Evolutionary conservation across 2,329 filamentous ascomycete species (phyloP).

Genomic region (Ophiobolus disseminans): DNA sequence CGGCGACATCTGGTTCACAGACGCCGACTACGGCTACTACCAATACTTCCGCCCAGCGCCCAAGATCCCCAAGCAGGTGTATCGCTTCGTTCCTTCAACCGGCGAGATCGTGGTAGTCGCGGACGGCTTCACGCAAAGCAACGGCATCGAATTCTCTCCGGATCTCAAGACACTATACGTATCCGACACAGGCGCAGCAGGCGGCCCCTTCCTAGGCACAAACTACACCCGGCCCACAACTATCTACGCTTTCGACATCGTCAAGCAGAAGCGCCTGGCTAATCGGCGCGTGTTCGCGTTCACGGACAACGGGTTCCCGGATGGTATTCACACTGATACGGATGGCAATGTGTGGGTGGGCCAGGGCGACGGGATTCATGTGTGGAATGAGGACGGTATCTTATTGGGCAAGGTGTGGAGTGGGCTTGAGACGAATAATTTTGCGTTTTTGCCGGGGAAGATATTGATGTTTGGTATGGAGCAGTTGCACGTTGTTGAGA

Average conservation of each 20-base stretch:
- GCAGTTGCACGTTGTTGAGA: conserved; percentile 47
- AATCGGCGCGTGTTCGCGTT: conserved; percentile 62
- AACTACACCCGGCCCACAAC: conserved; percentile 51
- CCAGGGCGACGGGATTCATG: conserved; percentile 62
- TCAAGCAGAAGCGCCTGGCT: conserved; percentile 44
- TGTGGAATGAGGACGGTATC: conserved; percentile 59
- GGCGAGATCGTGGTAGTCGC: conserved; percentile 53
- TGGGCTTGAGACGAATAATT: conserved; percentile 49
- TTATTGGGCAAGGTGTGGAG: conserved; percentile 66
- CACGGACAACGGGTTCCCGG: conserved; percentile 61
- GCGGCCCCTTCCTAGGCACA: conserved; percentile 17
- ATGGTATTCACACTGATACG: conserved; percentile 64
- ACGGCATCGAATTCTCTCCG: conserved; percentile 56
- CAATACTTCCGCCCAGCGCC: conserved; percentile 42
- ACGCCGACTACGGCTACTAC: conserved; percentile 48
- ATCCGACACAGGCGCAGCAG: conserved; percentile 56
- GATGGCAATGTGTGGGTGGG: conserved; percentile 64
- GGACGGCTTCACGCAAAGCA: conserved; percentile 52
- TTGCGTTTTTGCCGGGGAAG: conserved; percentile 45
- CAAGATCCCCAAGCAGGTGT: conserved; percentile 46
- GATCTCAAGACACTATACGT: conserved; percentile 56
- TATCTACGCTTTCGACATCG: conserved; percentile 54
- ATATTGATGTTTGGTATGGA: conserved; percentile 46
- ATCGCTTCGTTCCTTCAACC: conserved; percentile 53
- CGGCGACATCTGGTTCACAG: conserved; percentile 60